A percentile compares a stretch with the other conserved stretches of the same genome.
Conservation (phyloP, 2,329 filamentous ascomycete genomes). For the Verticillium albo-atrum region DNA sequence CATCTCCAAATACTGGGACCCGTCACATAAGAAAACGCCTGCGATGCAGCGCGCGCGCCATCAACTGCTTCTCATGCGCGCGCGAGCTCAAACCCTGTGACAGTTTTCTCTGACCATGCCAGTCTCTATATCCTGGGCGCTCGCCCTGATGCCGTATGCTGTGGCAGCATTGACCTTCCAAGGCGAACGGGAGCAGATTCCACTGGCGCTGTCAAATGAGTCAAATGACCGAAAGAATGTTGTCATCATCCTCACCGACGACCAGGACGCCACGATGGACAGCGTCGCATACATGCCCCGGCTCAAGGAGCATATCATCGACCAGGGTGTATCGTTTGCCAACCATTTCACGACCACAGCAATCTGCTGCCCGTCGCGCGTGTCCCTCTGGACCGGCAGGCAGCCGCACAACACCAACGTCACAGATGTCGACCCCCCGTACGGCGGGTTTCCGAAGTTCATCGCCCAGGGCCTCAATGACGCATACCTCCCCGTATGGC, state of each 20-base stretch:
- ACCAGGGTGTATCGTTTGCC: constrained; percentile 54
- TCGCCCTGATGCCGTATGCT: too few species aligned
- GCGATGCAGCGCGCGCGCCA: too few species aligned
- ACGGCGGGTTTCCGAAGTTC: constrained; percentile 61
- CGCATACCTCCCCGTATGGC: constrained; percentile 65
- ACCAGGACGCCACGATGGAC: constrained; percentile 59
- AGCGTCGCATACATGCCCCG: constrained; percentile 58
- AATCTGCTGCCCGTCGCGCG: constrained; percentile 64
- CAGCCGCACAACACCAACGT: constrained; percentile 69
- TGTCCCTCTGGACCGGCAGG: constrained; percentile 61
- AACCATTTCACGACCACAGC: constrained; percentile 65
- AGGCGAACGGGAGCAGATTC: too few species aligned
- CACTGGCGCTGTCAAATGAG: too few species aligned
- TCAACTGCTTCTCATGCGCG: too few species aligned
- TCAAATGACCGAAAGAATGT: constrained; percentile 39
- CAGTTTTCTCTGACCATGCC: too few species aligned
- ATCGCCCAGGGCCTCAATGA: constrained; percentile 60
- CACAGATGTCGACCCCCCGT: constrained; percentile 50
- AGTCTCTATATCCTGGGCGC: too few species aligned
- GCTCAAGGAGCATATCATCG: constrained; percentile 49
- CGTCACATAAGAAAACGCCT: too few species aligned
- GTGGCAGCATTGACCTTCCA: too few species aligned
- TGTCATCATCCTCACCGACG: constrained; percentile 64
- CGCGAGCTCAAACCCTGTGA: too few species aligned
- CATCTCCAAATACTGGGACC: too few species aligned